Conservation (phyloP, 2,329 filamentous ascomycete species). For the Ophiostoma montium region DNA sequence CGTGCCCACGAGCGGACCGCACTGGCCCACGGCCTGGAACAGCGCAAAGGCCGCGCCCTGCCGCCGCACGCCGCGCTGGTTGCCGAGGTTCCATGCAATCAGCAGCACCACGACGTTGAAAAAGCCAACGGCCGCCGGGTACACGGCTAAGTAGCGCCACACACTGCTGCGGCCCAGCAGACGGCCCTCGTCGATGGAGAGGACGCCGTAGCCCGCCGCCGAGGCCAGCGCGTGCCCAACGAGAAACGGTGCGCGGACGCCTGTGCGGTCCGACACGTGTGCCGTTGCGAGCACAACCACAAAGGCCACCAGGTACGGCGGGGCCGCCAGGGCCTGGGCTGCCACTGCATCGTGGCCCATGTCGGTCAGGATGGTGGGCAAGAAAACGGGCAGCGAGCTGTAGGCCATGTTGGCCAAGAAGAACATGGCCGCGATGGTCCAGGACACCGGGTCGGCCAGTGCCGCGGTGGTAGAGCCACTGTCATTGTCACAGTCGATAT, state of each 20-base stretch:
- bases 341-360: conserved; percentile 57
- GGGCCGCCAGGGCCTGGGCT: conserved; percentile 66
- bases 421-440: conserved; percentile 69
- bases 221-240: conserved; percentile 57
- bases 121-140: conserved; percentile 66
- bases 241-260: conserved; percentile 50
- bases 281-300: conserved; percentile 56
- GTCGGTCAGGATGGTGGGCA: conserved; percentile 64
- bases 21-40: conserved; percentile 69
- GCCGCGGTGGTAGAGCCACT: neutral
- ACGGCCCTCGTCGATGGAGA: conserved; percentile 40
- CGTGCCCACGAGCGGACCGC: conserved; percentile 58
- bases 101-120: conserved; percentile 74
- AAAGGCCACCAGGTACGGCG: conserved; percentile 63
- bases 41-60: conserved; percentile 60
- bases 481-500: no score
- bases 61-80: conserved; percentile 54
- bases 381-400: conserved; percentile 73
- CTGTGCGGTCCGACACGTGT: conserved; percentile 52
- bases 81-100: conserved; percentile 82
- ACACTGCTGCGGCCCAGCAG: conserved; percentile 22
- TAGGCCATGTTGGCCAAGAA: conserved; percentile 83
- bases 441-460: conserved; percentile 51
- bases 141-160: conserved; percentile 59
- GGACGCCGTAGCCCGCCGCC: conserved; percentile 39